A percentile compares a stretch with the other conserved stretches of the same genome.
Evolutionary conservation across 257 asterid species (phyloP).

Genomic region (Solanum pennellii): DNA sequence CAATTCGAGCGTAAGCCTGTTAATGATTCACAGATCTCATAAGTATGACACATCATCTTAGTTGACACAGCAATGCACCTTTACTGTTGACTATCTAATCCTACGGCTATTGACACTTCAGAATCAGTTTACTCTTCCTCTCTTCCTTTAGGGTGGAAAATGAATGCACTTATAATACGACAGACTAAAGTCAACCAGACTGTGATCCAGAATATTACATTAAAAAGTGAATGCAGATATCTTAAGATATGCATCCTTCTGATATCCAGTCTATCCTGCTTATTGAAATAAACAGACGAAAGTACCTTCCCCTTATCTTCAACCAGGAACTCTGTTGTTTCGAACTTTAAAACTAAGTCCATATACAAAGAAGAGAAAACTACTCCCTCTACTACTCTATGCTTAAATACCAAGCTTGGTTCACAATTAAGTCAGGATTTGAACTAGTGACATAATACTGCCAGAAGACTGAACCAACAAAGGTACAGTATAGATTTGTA

Average conservation of each 20-base stretch:
- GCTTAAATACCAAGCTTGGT: neutral
- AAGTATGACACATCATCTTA: neutral
- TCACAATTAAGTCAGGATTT: neutral
- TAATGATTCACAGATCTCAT: neutral
- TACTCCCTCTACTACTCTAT: neutral
- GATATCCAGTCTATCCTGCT: neutral
- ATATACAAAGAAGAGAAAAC: too few species aligned
- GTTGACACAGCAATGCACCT: neutral
- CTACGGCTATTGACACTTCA: neutral
- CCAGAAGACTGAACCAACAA: neutral
- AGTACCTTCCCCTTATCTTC: neutral
- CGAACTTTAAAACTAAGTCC: neutral
- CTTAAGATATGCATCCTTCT: neutral
- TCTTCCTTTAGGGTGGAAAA: neutral
- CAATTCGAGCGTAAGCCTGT: conserved; percentile 87
- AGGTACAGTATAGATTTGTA: neutral
- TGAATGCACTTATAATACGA: neutral
- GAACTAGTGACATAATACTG: neutral
- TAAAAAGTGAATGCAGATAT: neutral
- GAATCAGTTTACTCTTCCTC: neutral
- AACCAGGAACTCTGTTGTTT: neutral
- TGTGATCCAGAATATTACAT: neutral
- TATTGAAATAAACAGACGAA: neutral
- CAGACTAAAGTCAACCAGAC: neutral
- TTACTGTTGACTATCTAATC: neutral